Conservation (phyloP, 2,329 filamentous ascomycete species). For the Monilinia aucupariae region DNA sequence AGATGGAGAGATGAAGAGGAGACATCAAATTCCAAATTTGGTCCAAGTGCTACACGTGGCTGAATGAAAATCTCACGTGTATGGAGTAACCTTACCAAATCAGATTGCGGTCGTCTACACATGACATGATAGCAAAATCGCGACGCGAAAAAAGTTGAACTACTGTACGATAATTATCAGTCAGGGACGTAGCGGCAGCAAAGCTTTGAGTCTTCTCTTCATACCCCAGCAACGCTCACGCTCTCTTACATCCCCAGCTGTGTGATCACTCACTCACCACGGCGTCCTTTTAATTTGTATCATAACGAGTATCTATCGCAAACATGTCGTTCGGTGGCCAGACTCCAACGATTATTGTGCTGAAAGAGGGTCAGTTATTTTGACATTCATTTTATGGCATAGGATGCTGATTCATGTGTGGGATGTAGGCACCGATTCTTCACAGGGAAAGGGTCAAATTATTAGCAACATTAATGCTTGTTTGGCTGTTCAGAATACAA, state of each 20-base stretch:
- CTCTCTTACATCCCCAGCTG: not conserved
- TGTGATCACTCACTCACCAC: not conserved
- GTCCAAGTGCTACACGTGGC: not conserved
- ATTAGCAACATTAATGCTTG: conserved; percentile 98
- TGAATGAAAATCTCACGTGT: conserved; percentile 1
- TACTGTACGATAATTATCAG: conserved; percentile 12
- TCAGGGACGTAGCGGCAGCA: conserved; percentile 11
- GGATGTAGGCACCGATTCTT: conserved; percentile 80
- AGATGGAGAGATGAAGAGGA: too few relatives aligned
- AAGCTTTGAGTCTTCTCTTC: conserved; percentile 8
- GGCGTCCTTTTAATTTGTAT: not conserved
- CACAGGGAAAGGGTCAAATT: conserved; percentile 94
- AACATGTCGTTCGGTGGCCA: conserved; percentile 93
- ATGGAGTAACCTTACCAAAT: too few relatives aligned
- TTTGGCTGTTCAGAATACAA: conserved; percentile 88
- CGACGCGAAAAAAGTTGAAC: conserved; percentile 18
- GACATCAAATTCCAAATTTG: too few relatives aligned
- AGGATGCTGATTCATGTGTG: conserved; percentile 21
- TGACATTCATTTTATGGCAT: conserved; percentile 13
- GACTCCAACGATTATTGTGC: conserved; percentile 94
- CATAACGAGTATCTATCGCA: conserved; percentile 11
- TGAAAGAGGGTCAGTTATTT: conserved; percentile 77
- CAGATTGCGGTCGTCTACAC: not conserved
- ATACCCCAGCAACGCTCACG: conserved; percentile 9
- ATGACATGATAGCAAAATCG: conserved; percentile 14